These are phyloP conservation scores for Oenanthe sinensis DNA, from an alignment of 129 eudicot species.

Conservation along the genomic window DNA sequence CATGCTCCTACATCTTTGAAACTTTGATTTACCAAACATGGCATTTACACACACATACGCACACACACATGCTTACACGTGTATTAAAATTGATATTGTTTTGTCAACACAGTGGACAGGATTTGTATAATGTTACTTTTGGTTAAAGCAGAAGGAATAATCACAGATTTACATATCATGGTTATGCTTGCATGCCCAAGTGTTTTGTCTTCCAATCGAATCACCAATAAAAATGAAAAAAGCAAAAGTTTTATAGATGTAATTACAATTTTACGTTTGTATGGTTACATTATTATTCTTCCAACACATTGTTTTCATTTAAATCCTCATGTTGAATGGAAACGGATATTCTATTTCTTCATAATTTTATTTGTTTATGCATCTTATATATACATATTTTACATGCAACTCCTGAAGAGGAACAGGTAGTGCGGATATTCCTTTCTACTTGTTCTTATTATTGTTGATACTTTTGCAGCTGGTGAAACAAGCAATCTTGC, in stretches of 20 bases:
- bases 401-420: not conserved
- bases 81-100: not conserved
- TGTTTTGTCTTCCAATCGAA: not conserved
- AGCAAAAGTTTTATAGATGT: not conserved
- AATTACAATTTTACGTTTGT: not conserved
- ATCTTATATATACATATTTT: not conserved
- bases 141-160: not conserved
- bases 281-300: not conserved
- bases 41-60: not conserved
- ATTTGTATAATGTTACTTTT: not conserved
- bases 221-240: not conserved
- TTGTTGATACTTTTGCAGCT: slow-evolving; percentile 30
- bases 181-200: not conserved
- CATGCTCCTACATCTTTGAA: not conserved
- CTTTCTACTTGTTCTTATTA: not conserved
- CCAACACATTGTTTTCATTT: not conserved
- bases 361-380: not conserved
- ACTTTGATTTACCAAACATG: slow-evolving; percentile 3
- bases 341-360: not conserved
- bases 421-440: not conserved
- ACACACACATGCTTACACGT: not conserved
- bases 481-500: slow-evolving; percentile 70
- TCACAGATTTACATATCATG: not conserved
- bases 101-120: not conserved
- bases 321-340: not conserved